Conservation (phyloP, 306 rosid genomes). For the Begonia fuchsioides region DNA sequence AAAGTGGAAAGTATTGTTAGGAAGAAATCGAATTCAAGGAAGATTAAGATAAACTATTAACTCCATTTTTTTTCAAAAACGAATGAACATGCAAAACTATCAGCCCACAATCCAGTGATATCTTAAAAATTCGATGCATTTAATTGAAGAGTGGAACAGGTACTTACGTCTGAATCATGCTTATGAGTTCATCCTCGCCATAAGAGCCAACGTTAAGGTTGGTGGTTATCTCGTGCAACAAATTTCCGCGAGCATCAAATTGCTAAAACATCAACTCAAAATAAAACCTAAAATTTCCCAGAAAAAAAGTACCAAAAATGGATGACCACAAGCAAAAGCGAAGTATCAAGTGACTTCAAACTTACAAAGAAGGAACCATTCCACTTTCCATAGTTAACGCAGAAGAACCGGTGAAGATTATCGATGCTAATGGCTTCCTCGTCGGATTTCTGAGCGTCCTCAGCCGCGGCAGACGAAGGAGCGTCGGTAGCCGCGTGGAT, state of each 20-base stretch:
- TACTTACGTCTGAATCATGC: slow-evolving; percentile 86
- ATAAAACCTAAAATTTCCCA: background rate
- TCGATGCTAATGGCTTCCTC: slow-evolving; percentile 62
- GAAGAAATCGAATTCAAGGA: background rate
- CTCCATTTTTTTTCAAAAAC: background rate
- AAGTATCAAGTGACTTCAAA: background rate
- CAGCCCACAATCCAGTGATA: background rate
- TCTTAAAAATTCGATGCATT: background rate
- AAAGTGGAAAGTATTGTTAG: too few relatives aligned
- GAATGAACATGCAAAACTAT: background rate
- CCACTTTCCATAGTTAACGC: slow-evolving; percentile 69
- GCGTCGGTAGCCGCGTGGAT: slow-evolving; percentile 32
- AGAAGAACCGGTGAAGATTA: slow-evolving; percentile 45
- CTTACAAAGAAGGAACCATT: slow-evolving; percentile 79
- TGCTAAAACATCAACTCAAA: slow-evolving; percentile 26
- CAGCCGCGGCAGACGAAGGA: slow-evolving; percentile 23
- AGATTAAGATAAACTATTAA: background rate
- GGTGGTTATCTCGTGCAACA: slow-evolving; percentile 59
- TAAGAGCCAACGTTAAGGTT: slow-evolving; percentile 81
- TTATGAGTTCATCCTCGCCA: slow-evolving; percentile 86
- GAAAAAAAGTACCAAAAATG: slow-evolving; percentile 1
- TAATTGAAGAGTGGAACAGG: background rate
- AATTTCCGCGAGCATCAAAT: slow-evolving; percentile 69
- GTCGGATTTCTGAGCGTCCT: slow-evolving; percentile 19
- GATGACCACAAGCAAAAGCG: background rate